These are phyloP conservation scores for Filobasidium floriforme DNA, from an alignment of 768 basidiomycete species.

Conservation along the genomic window DNA sequence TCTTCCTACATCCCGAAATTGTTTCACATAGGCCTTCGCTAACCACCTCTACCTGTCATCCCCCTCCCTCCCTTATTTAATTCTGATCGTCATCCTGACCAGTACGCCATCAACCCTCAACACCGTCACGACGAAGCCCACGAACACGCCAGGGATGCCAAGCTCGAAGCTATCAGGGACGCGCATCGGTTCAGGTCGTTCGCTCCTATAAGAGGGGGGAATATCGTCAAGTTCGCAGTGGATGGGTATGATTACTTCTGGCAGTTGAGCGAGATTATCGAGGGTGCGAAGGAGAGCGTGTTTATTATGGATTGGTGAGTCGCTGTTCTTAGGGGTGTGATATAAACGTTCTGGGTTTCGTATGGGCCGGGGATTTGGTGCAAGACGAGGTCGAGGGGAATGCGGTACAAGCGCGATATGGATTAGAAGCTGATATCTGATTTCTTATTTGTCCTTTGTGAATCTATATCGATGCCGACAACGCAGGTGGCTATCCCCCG, in stretches of 20 bases:
- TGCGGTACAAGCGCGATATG: background rate
- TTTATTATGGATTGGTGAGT: conserved; percentile 64
- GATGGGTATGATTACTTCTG: conserved; percentile 71
- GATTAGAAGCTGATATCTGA: background rate
- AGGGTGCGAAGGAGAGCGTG: conserved; percentile 60
- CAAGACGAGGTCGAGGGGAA: too few species aligned
- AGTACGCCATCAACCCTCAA: conserved; percentile 10
- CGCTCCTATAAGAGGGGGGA: conserved; percentile 61
- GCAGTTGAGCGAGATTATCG: conserved; percentile 81
- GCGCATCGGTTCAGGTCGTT: conserved; percentile 81
- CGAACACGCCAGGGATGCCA: conserved; percentile 34
- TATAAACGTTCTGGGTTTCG: too few species aligned
- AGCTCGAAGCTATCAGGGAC: conserved; percentile 66
- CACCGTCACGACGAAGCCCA: conserved; percentile 22
- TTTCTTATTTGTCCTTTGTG: too few species aligned
- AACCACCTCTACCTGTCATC: background rate
- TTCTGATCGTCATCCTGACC: background rate
- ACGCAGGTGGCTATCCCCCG: conserved; percentile 80
- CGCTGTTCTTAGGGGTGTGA: too few species aligned
- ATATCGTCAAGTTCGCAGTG: conserved; percentile 71
- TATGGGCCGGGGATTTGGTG: too few species aligned
- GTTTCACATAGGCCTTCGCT: too few species aligned
- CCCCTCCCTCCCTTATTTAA: background rate
- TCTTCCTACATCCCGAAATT: too few species aligned
- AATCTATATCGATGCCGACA: too few species aligned